Evolutionary conservation across 768 basidiomycete genomes (phyloP), one percentile per base, ranked within the genome.

Genomic region (Kwoniella dejecticola): DNA sequence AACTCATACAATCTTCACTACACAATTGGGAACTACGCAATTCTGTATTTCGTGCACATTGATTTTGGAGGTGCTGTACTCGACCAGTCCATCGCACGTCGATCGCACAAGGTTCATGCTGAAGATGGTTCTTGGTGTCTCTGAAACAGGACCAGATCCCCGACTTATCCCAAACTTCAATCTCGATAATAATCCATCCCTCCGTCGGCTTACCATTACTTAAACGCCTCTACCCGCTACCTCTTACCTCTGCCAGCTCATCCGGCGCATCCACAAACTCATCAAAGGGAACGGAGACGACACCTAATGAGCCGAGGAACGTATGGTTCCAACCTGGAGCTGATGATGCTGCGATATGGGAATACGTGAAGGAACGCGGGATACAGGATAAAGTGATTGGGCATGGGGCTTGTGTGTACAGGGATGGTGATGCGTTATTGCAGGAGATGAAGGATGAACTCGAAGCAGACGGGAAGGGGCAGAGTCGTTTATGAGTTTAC

Each of bases 261-360:
- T n/a, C n/a, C n/a, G n/a, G n/a, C n/a, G n/a, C n/a, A n/a, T n/a
- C n/a, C n/a, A n/a, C n/a, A n/a, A n/a, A n/a, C n/a, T n/a, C n/a
- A n/a, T n/a, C n/a, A n/a, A n/a, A n/a, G n/a, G n/a, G n/a, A n/a
- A n/a, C n/a, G n/a, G n/a, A n/a, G n/a, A n/a, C 67, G 19, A 42
- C 6, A 8, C 41, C 87, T 7, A 86, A 87, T 11, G 75, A 82
- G 82, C n/a, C 83, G 85, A n/a, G 77, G 79, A 83, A 86, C 2
- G 82, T 92, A 44, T 95, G 92, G 92, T 83, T 94, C 29, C 92
- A 95, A 76, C 92, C 92, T 6, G 91, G 91, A 21, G 89, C 91
- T 6, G 86, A 88, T 66, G 87, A 90, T 69, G 83, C 81, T 15
- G 78, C 79, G 2, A 89, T 92, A 47, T 78, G 82, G 15, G 70